These are phyloP conservation scores for Phaeosphaeria sp. DNA, from an alignment of 2,329 filamentous ascomycete species.

Conservation along the genomic window DNA sequence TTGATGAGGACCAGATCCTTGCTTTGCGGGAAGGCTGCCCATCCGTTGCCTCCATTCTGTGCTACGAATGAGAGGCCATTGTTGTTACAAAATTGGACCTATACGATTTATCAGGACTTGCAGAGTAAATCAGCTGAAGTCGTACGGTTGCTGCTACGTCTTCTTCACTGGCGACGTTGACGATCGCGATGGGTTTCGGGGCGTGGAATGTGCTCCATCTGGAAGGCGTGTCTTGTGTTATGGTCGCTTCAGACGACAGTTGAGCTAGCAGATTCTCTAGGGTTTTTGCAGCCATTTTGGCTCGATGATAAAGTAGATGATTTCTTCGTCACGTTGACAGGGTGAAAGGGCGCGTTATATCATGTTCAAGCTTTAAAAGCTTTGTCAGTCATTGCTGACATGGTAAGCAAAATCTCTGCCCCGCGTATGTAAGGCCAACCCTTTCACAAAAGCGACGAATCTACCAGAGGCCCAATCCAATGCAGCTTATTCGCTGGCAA, in stretches of 20 bases:
- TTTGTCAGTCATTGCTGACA: not conserved
- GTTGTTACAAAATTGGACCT: constrained; percentile 17
- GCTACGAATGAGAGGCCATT: constrained; percentile 19
- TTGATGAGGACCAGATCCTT: constrained; percentile 27
- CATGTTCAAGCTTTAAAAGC: not conserved
- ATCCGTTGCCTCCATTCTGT: constrained; percentile 29
- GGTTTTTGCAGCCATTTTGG: not conserved
- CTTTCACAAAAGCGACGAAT: not conserved
- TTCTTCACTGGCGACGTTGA: constrained; percentile 16
- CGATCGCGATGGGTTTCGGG: constrained; percentile 10
- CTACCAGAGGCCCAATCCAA: not conserved
- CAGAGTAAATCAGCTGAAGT: not conserved
- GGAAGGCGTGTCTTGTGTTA: constrained; percentile 1
- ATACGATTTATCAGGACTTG: not conserved
- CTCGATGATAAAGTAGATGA: not conserved
- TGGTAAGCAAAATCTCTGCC: not conserved
- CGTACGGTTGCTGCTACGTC: constrained; percentile 20
- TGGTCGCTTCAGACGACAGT: not conserved
- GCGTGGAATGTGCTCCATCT: constrained; percentile 20
- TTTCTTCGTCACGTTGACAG: not conserved
- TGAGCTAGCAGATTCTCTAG: not conserved
- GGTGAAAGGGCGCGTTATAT: not conserved
- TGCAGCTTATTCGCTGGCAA: not conserved
- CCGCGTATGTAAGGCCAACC: not conserved
- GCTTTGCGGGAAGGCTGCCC: constrained; percentile 16